Evolutionary conservation across 169 alveolate species (phyloP).

Genomic region (Perkinsus olseni): DNA sequence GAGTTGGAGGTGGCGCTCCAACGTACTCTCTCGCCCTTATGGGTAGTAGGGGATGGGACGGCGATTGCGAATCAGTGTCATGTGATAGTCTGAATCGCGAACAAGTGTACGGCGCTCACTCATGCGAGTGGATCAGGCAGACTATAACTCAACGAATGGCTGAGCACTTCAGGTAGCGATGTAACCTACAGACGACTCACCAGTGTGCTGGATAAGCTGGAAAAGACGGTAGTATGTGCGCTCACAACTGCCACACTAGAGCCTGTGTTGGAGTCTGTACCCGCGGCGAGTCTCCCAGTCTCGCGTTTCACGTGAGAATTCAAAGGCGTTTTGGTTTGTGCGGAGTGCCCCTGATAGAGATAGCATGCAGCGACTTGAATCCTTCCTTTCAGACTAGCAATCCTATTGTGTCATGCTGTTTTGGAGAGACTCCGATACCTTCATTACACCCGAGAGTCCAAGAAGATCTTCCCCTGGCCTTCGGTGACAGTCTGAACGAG

Average conservation of each 20-base stretch:
- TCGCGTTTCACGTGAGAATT: too few species aligned
- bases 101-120: too few species aligned
- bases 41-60: not conserved
- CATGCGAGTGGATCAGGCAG: too few species aligned
- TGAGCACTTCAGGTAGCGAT: not conserved
- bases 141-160: too few species aligned
- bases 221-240: not conserved
- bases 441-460: not conserved
- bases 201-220: not conserved
- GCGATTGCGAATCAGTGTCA: not conserved
- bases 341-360: too few species aligned
- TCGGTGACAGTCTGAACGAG: not conserved
- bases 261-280: not conserved
- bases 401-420: not conserved
- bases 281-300: too few species aligned
- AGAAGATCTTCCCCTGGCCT: not conserved
- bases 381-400: not conserved
- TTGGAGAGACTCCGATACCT: not conserved
- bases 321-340: too few species aligned
- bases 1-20: not conserved
- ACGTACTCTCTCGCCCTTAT: not conserved
- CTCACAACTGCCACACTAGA: too few species aligned
- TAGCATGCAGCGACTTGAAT: too few species aligned
- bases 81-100: too few species aligned
- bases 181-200: not conserved